These are phyloP conservation scores for Lyophyllum semitale DNA, from an alignment of 768 basidiomycete species.

Conservation along the genomic window DNA sequence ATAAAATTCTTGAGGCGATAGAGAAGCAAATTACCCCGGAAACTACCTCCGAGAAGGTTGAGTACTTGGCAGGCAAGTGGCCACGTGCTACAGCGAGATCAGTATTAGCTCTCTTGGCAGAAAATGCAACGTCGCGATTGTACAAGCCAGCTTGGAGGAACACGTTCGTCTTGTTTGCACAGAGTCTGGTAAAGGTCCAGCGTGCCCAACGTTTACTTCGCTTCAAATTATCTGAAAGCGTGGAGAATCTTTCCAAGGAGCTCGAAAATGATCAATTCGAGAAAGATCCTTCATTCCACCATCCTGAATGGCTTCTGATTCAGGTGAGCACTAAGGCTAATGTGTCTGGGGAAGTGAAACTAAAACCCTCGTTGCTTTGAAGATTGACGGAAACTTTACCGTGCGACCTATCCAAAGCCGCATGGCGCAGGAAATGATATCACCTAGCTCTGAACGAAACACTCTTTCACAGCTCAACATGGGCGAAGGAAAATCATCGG, in stretches of 20 bases:
- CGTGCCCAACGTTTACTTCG: neutral
- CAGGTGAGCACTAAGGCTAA: neutral
- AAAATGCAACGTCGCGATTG: neutral
- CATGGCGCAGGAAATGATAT: constrained; percentile 49
- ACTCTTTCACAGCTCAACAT: constrained; percentile 54
- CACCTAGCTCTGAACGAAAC: constrained; percentile 35
- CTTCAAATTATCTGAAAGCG: neutral
- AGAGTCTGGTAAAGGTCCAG: neutral
- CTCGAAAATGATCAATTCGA: neutral
- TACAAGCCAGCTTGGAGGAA: neutral
- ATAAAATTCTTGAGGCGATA: neutral
- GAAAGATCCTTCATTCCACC: neutral
- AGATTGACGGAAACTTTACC: constrained; percentile 49
- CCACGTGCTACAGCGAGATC: neutral
- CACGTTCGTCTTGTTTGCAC: neutral
- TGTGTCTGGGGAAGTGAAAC: neutral
- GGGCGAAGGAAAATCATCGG: constrained; percentile 58
- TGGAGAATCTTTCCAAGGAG: neutral
- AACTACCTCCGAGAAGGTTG: neutral
- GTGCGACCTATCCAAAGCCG: constrained; percentile 42
- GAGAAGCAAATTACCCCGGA: neutral
- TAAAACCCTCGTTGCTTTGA: neutral
- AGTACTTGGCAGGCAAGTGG: neutral
- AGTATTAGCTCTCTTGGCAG: neutral
- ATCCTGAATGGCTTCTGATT: neutral